A percentile compares a stretch with the other conserved stretches of the same genome.
Conservation (phyloP, 208 protist species). For the Acanthamoeba sp. region DNA sequence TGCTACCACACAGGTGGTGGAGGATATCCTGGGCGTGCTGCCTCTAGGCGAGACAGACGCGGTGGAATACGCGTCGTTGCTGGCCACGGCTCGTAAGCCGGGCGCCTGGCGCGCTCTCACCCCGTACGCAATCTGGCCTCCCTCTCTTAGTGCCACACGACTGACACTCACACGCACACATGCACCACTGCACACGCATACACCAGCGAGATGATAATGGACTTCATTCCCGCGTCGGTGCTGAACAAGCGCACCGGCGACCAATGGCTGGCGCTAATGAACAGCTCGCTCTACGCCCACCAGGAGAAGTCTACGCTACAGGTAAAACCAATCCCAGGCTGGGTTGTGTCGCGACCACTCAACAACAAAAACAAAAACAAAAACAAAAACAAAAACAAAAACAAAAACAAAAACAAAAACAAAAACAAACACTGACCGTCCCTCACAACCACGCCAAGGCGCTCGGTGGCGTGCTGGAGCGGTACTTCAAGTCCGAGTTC, state of each 20-base stretch:
- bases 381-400: too few species aligned
- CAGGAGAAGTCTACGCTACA: neutral
- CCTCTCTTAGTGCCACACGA: neutral
- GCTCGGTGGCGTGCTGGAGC: neutral
- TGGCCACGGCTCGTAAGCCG: neutral
- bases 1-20: neutral
- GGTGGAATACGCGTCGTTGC: neutral
- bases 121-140: neutral
- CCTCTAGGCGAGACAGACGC: neutral
- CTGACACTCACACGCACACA: neutral
- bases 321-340: neutral
- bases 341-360: too few species aligned
- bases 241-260: neutral
- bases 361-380: too few species aligned
- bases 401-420: too few species aligned
- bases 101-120: neutral
- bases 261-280: neutral
- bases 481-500: neutral
- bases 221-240: neutral
- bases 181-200: too few species aligned
- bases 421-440: too few species aligned
- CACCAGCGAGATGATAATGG: neutral
- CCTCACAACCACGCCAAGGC: too few species aligned
- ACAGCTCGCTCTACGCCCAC: neutral
- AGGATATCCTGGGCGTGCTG: slow-evolving; percentile 6